Evolutionary conservation across 768 basidiomycete genomes (phyloP).

Genomic region (Tephrocybe sp.): DNA sequence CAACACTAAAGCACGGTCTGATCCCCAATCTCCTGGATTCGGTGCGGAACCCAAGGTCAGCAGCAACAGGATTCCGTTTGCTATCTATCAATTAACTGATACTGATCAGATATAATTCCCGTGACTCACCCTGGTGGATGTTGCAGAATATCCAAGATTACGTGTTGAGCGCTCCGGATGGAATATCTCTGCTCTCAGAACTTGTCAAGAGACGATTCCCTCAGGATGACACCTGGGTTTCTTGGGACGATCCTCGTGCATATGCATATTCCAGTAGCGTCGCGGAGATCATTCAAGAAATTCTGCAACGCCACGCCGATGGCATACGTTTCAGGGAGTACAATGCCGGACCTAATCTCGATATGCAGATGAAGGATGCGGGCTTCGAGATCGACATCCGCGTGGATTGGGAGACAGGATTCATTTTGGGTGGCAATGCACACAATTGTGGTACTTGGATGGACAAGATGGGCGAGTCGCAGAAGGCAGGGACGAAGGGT

Average conservation of each 20-base stretch:
- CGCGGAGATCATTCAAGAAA: conserved; percentile 96
- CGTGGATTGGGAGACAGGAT: conserved; percentile 95
- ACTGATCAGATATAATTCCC: conserved; percentile 77
- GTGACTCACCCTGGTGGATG: conserved; percentile 99
- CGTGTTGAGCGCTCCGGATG: conserved; percentile 77
- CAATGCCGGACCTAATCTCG: conserved; percentile 95
- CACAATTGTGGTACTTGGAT: conserved; percentile 95
- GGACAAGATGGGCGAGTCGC: conserved; percentile 98
- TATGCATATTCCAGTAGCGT: conserved; percentile 80
- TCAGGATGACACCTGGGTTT: conserved; percentile 87
- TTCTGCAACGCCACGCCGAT: conserved; percentile 87
- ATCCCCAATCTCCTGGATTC: conserved; percentile 97
- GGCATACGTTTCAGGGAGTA: conserved; percentile 95
- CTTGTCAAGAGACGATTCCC: conserved; percentile 92
- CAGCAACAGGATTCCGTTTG: conserved; percentile 1
- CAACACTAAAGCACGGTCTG: conserved; percentile 91
- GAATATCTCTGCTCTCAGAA: conserved; percentile 75
- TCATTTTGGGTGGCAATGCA: conserved; percentile 83
- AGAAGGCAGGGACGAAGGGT: conserved; percentile 90
- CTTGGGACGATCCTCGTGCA: conserved; percentile 84
- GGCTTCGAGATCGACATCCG: conserved; percentile 92
- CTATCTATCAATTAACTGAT: neutral
- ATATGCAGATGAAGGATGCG: conserved; percentile 90
- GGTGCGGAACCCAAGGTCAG: conserved; percentile 74
- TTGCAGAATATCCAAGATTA: conserved; percentile 98